Percentiles rank a stretch among this genome's conserved stretches.
phyloP scores from a whole-genome alignment of 2,329 filamentous ascomycete genomes.

The Plenodomus lindquistii region DNA sequence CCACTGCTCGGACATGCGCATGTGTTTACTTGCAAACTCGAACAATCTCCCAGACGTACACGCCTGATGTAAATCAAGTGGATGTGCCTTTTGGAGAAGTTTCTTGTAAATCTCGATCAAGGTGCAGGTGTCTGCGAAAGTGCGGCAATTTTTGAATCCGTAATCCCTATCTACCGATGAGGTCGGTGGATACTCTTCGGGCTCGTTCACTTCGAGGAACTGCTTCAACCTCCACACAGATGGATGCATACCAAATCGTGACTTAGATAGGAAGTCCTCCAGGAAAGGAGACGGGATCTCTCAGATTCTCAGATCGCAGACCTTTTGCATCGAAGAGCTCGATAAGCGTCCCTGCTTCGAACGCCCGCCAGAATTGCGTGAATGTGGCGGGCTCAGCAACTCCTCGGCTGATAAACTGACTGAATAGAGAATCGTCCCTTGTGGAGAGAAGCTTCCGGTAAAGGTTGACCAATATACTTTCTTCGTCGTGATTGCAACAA shows the following conservation, averaged over 20 bases:
- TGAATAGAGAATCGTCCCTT: conserved; percentile 10
- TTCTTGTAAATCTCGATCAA: conserved; percentile 30
- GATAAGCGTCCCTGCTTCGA: conserved; percentile 26
- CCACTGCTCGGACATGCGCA: too few relatives aligned
- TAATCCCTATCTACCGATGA: conserved; percentile 22
- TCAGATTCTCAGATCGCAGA: conserved; percentile 11
- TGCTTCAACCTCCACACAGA: conserved; percentile 38
- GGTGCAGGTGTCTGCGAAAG: conserved; percentile 28
- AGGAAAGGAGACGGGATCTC: too few relatives aligned
- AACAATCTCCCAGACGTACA: too few relatives aligned
- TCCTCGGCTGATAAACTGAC: conserved; percentile 6
- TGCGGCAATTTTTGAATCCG: conserved; percentile 32
- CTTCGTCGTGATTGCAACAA: conserved; percentile 16
- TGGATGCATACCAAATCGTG: conserved; percentile 8
- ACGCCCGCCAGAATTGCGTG: conserved; percentile 32
- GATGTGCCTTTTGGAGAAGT: too few relatives aligned
- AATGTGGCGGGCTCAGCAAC: conserved; percentile 16
- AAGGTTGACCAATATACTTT: conserved; percentile 7
- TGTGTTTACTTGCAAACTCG: too few relatives aligned
- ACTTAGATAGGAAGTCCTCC: conserved; percentile 21
- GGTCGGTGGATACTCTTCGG: conserved; percentile 13
- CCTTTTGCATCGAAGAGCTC: conserved; percentile 28
- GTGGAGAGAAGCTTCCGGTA: conserved; percentile 18
- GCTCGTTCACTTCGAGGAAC: conserved; percentile 25
- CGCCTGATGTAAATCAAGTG: too few relatives aligned